Conservation (phyloP, 163 green algal species). For the Chlamydomonas reinhardtii region DNA sequence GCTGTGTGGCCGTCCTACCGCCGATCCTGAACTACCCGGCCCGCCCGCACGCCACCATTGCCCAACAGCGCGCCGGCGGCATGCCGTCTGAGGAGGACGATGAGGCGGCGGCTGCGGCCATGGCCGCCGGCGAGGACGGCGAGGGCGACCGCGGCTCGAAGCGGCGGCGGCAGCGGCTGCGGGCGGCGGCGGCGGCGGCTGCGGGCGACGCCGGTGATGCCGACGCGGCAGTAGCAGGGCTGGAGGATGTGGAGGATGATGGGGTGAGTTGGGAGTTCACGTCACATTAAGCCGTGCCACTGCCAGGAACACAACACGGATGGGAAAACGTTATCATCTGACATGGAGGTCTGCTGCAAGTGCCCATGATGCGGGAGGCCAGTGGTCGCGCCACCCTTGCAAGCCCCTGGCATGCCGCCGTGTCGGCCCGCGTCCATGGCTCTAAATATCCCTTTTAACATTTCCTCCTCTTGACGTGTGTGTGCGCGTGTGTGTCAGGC, state of each 20-base stretch:
- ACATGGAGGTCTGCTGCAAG: no score
- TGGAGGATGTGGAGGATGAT: constrained; percentile 39
- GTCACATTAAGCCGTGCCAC: no score
- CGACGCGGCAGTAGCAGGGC: background rate
- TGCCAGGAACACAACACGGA: no score
- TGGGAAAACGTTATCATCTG: no score
- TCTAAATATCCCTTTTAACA: no score
- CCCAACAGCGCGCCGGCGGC: background rate
- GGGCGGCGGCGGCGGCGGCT: background rate
- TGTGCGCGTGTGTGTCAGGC: background rate
- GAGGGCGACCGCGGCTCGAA: background rate
- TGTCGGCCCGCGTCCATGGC: no score
- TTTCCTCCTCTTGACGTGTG: no score
- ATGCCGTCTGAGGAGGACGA: background rate
- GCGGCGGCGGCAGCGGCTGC: constrained; percentile 26
- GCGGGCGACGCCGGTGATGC: background rate
- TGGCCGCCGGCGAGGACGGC: background rate
- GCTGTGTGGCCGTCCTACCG: background rate
- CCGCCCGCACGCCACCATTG: background rate
- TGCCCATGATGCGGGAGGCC: no score
- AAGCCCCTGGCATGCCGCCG: no score
- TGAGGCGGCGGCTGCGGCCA: background rate
- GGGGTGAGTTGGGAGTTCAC: background rate
- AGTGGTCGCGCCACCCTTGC: no score
- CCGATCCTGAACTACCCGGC: background rate